A percentile compares a stretch with the other conserved stretches of the same genome.
Conservation (phyloP, 306 rosid genomes). For the Vicia sativa region DNA sequence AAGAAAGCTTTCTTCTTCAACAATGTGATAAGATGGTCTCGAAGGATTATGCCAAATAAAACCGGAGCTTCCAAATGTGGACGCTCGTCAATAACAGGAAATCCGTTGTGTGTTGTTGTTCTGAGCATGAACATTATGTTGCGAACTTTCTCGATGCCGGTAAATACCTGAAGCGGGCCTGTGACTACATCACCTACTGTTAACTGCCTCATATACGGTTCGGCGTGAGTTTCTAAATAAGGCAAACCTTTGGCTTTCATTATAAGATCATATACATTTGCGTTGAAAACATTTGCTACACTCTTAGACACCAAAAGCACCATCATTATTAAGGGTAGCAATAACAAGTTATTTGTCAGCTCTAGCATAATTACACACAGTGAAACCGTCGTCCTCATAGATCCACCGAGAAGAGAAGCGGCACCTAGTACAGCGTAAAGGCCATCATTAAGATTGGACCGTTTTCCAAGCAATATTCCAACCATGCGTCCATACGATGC, state of each 20-base stretch:
- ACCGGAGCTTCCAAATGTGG: slow-evolving; percentile 60
- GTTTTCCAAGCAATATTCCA: slow-evolving; percentile 71
- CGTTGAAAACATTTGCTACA: slow-evolving; percentile 84
- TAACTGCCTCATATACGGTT: slow-evolving; percentile 91
- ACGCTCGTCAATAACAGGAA: slow-evolving; percentile 87
- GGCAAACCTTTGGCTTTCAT: slow-evolving; percentile 97
- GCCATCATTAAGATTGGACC: slow-evolving; percentile 73
- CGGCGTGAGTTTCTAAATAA: slow-evolving; percentile 80
- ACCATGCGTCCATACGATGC: slow-evolving; percentile 89
- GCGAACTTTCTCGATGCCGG: slow-evolving; percentile 83
- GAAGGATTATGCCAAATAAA: slow-evolving; percentile 78
- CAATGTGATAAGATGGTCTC: slow-evolving; percentile 74
- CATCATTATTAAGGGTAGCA: slow-evolving; percentile 88
- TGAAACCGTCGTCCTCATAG: slow-evolving; percentile 95
- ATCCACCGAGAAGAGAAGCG: slow-evolving; percentile 89
- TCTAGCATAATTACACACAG: slow-evolving; percentile 87
- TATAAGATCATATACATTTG: slow-evolving; percentile 78
- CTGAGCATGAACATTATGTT: slow-evolving; percentile 69
- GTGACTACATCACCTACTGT: slow-evolving; percentile 76
- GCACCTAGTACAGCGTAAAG: slow-evolving; percentile 94
- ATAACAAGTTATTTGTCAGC: slow-evolving; percentile 77
- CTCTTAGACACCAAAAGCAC: slow-evolving; percentile 88
- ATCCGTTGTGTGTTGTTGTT: slow-evolving; percentile 76
- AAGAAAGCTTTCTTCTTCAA: slow-evolving; percentile 75
- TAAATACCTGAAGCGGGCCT: slow-evolving; percentile 81